A percentile compares a stretch with the other conserved stretches of the same genome.
phyloP scores from a whole-genome alignment of 768 basidiomycete species.

The Glaciozyma martinii region DNA sequence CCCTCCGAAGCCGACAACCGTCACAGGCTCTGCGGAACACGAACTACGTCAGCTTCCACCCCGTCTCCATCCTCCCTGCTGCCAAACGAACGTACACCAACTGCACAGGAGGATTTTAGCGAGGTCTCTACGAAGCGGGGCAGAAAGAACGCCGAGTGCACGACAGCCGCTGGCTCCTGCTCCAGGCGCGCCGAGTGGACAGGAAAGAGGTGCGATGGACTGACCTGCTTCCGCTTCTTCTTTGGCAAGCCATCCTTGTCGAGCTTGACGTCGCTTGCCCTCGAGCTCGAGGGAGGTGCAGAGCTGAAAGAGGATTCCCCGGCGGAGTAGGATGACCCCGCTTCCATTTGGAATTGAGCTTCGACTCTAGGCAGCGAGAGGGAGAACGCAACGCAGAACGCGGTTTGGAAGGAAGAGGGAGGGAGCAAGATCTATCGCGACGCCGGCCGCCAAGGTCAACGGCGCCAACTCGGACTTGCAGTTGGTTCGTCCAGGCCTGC shows the following conservation, averaged over 20 bases:
- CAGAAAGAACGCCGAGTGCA: neutral
- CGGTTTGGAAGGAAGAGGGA: no score
- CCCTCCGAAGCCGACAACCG: conserved; percentile 10
- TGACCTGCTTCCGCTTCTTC: conserved; percentile 27
- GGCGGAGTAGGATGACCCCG: no score
- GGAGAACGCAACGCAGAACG: no score
- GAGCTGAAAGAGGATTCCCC: no score
- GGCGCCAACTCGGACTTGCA: no score
- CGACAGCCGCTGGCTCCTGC: neutral
- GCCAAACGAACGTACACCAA: neutral
- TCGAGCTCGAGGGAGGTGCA: neutral
- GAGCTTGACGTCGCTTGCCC: neutral
- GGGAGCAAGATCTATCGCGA: no score
- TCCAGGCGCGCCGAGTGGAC: neutral
- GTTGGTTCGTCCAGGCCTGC: no score
- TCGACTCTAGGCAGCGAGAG: no score
- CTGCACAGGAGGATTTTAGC: neutral
- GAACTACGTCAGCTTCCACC: neutral
- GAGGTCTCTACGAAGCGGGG: no score
- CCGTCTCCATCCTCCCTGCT: neutral
- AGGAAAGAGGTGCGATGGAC: no score
- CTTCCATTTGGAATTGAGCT: no score
- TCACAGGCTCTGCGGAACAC: conserved; percentile 1
- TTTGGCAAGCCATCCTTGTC: conserved; percentile 19
- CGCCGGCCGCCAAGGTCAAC: no score